A percentile compares a stretch with the other conserved stretches of the same genome.
These are phyloP conservation scores for Dillenia suffruticosa DNA, from an alignment of 164 flowering plant genomes.

Conservation along the genomic window DNA sequence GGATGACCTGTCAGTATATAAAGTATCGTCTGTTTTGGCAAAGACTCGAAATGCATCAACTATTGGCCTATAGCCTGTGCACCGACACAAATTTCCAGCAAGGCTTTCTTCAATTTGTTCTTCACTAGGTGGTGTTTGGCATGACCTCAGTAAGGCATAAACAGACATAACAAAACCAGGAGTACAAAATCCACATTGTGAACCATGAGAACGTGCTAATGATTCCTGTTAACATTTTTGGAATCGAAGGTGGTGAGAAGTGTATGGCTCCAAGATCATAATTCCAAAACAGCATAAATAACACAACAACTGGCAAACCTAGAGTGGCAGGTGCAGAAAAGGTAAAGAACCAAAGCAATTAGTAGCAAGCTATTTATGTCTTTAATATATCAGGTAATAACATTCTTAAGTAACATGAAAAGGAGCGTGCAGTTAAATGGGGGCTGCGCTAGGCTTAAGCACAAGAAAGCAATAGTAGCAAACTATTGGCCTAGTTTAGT, in stretches of 20 bases:
- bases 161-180: conserved; percentile 98
- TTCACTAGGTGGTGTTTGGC: conserved; percentile 59
- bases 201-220: conserved; percentile 81
- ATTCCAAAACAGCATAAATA: too few species aligned
- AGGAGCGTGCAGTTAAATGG: too few species aligned
- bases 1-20: conserved; percentile 48
- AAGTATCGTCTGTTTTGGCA: conserved; percentile 76
- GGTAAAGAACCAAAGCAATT: too few species aligned
- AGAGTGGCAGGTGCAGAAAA: too few species aligned
- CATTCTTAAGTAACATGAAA: too few species aligned
- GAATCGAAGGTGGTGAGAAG: conserved; percentile 4
- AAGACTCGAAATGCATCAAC: conserved; percentile 93
- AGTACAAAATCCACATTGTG: conserved; percentile 99
- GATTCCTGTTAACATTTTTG: conserved; percentile 53
- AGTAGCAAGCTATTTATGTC: too few species aligned
- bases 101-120: conserved; percentile 93
- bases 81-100: conserved; percentile 95
- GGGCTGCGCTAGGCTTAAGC: too few species aligned
- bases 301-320: too few species aligned
- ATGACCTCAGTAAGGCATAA: conserved; percentile 87
- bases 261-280: background rate
- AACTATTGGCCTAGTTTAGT: too few species aligned
- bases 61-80: conserved; percentile 97
- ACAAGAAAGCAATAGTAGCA: too few species aligned
- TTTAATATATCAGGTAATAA: too few species aligned